Evolutionary conservation across 2,329 filamentous ascomycete genomes (phyloP).

Genomic region (Bisporella sp.): DNA sequence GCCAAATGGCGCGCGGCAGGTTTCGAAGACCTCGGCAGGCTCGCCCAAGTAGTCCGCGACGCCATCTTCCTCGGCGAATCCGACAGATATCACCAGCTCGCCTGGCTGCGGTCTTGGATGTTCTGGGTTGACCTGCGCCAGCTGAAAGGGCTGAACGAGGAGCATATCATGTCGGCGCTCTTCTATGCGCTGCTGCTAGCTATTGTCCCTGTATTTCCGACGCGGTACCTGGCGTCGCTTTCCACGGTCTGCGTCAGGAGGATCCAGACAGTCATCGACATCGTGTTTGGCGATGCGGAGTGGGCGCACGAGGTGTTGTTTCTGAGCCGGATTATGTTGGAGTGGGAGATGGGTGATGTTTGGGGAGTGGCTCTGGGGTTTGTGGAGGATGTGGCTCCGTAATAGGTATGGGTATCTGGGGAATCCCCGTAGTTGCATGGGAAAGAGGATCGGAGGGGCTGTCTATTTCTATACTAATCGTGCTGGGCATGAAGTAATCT

Average conservation of each 20-base stretch:
- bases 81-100: slow-evolving; percentile 9
- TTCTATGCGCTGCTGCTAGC: slow-evolving; percentile 12
- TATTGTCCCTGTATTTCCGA: slow-evolving; percentile 12
- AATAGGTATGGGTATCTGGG: no score
- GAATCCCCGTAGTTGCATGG: no score
- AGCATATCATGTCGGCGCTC: slow-evolving; percentile 3
- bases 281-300: no score
- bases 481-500: no score
- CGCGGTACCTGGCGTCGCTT: slow-evolving; percentile 6
- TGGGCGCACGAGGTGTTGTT: no score
- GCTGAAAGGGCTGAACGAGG: neutral
- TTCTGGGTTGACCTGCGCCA: slow-evolving; percentile 15
- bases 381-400: no score
- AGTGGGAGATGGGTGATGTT: no score
- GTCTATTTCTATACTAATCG: no score
- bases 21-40: slow-evolving; percentile 9
- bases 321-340: no score
- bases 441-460: no score
- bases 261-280: neutral
- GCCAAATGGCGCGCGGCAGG: slow-evolving; percentile 7
- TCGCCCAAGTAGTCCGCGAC: slow-evolving; percentile 2
- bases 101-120: slow-evolving; percentile 14
- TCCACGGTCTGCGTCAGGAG: neutral
- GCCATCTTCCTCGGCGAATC: slow-evolving; percentile 2
- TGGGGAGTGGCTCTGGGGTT: no score